Evolutionary conservation across 257 asterid species (phyloP), one percentile per base, ranked within the genome.

Genomic region (Nyctanthes arbortristis): DNA sequence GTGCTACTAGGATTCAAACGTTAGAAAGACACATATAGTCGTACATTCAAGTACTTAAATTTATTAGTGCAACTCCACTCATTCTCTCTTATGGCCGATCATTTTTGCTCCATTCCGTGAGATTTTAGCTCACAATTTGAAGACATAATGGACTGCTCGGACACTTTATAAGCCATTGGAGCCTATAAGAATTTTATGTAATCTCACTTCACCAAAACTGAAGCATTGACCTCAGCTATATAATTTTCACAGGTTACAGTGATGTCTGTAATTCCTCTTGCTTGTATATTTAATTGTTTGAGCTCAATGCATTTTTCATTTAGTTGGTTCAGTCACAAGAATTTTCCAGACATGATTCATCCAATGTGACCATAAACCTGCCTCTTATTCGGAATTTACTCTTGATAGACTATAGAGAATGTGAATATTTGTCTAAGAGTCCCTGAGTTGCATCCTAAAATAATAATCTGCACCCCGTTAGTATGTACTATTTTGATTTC

Each of bases 371-470:
- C 14, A 10, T 62, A 34, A 5, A 61, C 31, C 61, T 30, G 3
- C 70, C 30, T 69, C 49, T 57, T 29, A 30, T 58, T 30, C 11
- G 30, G 1, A 16, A 25, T 57, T 14, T 22, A 18, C 40, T 62
- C 45, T 35, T 27, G 49, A 22, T 5, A 39, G 11, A 32, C 28
- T 35, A 20, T 13, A 11, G 31, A 33, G 10, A 62, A 62, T 24
- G 54, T 10, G 10, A 9, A 14, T 28, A 4, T 28, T 16, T 61
- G 43, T 5, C 47, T 54, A 62, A 25, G 49, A 18, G 59, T 4
- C 66, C 61, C 0, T 31, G 67, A 66, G 36, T 55, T 67, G 37
- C 35, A 62, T 67, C 39, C 56, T 12, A 35, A 27, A 18, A 52
- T 24, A 65, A 70, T 31, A 22, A 37, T 40, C 37, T 22, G 22